These are phyloP conservation scores for Apiospora malaysiana DNA, from an alignment of 2,329 filamentous ascomycete species.

Conservation along the genomic window DNA sequence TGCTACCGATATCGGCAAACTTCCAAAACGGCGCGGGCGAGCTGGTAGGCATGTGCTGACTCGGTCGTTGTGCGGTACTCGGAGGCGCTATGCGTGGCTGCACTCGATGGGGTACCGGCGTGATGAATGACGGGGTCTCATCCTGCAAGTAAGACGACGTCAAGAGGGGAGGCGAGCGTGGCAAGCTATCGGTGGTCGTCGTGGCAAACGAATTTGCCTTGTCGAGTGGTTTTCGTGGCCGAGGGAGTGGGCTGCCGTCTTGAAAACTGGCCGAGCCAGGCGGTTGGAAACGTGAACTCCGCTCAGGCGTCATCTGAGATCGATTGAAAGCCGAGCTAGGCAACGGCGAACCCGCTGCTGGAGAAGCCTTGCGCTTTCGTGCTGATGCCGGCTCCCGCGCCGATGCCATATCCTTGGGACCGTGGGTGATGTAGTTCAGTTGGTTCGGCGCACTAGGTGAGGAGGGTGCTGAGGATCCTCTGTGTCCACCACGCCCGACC, in stretches of 20 bases:
- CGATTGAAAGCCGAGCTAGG: constrained; percentile 54
- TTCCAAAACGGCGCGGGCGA: constrained; percentile 90
- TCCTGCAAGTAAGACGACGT: constrained; percentile 69
- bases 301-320: constrained; percentile 65
- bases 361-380: constrained; percentile 62
- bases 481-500: constrained; percentile 66
- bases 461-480: constrained; percentile 74
- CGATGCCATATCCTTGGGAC: constrained; percentile 58
- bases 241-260: constrained; percentile 68
- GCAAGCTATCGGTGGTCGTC: constrained; percentile 53
- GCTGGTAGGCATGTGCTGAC: constrained; percentile 84
- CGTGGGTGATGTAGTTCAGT: constrained; percentile 65
- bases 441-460: constrained; percentile 63
- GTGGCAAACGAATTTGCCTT: constrained; percentile 51
- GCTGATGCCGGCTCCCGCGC: constrained; percentile 56
- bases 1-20: constrained; percentile 78
- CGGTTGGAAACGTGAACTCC: constrained; percentile 49
- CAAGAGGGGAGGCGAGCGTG: constrained; percentile 62
- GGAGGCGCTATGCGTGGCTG: constrained; percentile 79
- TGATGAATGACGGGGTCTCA: constrained; percentile 67
- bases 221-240: constrained; percentile 55
- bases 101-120: constrained; percentile 74
- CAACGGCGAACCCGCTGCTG: constrained; percentile 58
- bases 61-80: constrained; percentile 80
- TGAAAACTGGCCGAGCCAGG: constrained; percentile 45